These are phyloP conservation scores for Fennellomyces sp. DNA, from an alignment of 371 early-diverging fungal genomes.

Conservation along the genomic window DNA sequence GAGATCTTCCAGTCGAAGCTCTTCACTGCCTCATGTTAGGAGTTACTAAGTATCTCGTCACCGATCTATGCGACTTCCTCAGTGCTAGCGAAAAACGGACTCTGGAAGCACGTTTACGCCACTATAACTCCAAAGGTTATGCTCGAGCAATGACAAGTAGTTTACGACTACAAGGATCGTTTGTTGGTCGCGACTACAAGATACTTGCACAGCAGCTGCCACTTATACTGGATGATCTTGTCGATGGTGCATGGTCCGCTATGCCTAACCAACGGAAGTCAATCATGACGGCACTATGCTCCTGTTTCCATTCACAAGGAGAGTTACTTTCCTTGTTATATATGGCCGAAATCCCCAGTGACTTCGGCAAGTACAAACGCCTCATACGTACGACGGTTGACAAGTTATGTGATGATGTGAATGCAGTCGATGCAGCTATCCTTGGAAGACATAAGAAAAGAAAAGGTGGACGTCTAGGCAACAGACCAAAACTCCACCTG, in stretches of 20 bases:
- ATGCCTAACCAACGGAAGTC: background rate
- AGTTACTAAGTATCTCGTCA: background rate
- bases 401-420: background rate
- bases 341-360: background rate
- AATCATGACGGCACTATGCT: background rate
- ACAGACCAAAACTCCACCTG: background rate
- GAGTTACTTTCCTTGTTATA: conserved; percentile 1
- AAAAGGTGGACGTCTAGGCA: background rate
- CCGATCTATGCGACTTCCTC: background rate
- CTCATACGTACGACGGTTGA: background rate
- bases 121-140: background rate
- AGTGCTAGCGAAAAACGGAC: background rate
- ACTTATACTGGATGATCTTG: background rate
- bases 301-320: background rate
- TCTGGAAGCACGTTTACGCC: background rate
- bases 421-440: background rate
- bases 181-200: conserved; percentile 8
- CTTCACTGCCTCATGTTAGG: background rate
- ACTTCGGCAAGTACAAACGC: background rate
- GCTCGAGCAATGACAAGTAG: background rate
- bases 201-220: conserved; percentile 1
- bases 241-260: background rate
- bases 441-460: background rate
- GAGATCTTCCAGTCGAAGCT: background rate
- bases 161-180: background rate